Conservation (phyloP, 225 moss, liverwort and hornwort species). For the Pleurozium schreberi region DNA sequence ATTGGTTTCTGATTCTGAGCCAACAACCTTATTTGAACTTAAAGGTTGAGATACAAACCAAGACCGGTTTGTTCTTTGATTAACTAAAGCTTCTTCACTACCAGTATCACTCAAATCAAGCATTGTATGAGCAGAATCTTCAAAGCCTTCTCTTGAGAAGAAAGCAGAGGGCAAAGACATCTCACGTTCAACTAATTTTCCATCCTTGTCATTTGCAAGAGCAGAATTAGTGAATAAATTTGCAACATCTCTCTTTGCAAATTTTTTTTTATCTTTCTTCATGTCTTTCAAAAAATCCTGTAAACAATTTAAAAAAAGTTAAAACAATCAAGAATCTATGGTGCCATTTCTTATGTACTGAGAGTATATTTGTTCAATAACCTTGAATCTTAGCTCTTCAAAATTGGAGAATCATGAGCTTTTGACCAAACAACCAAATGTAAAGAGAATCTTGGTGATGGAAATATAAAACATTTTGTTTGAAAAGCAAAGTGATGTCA, state of each 20-base stretch:
- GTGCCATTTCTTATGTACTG: neutral
- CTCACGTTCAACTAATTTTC: neutral
- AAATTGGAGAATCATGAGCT: neutral
- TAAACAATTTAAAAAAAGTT: neutral
- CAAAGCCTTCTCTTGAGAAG: slow-evolving; percentile 2
- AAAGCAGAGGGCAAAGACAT: slow-evolving; percentile 19
- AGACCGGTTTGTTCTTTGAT: neutral
- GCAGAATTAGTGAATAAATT: neutral
- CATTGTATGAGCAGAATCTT: neutral
- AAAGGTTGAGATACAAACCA: neutral
- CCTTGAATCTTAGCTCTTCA: neutral
- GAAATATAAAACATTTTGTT: neutral
- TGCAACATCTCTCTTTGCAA: neutral
- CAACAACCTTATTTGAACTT: neutral
- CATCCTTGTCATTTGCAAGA: slow-evolving; percentile 18
- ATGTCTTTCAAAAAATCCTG: neutral
- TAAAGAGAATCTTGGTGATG: neutral
- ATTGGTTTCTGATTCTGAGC: slow-evolving; percentile 6
- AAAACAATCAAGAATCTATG: neutral
- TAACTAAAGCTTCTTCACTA: slow-evolving; percentile 6
- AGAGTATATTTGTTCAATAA: neutral
- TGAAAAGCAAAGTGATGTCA: neutral
- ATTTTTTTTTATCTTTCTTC: neutral
- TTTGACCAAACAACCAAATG: neutral
- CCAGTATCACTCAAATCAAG: neutral